Percentiles rank a stretch among this genome's conserved stretches.
Evolutionary conservation across 139 green algal genomes (phyloP).

Genomic region (Chloropicon primus): DNA sequence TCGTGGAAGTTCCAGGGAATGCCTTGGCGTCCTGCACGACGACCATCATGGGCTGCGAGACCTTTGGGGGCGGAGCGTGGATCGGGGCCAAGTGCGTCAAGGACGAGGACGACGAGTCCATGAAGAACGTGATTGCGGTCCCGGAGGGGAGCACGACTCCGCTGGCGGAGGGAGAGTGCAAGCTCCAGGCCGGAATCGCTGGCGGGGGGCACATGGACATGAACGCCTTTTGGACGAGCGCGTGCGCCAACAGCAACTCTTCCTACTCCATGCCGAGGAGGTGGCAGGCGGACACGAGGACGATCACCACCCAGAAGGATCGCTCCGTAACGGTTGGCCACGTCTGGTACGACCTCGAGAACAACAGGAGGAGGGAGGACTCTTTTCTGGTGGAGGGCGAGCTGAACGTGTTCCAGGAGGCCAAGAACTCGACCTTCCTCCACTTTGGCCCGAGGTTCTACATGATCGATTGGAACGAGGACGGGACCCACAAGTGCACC

Average conservation of each 20-base stretch:
- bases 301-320: neutral
- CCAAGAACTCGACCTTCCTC: neutral
- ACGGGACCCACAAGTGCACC: neutral
- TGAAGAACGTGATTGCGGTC: neutral
- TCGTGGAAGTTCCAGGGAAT: neutral
- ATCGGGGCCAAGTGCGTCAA: neutral
- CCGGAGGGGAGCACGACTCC: neutral
- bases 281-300: neutral
- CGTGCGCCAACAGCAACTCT: neutral
- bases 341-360: neutral
- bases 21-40: neutral
- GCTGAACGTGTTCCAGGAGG: neutral
- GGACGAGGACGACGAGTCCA: neutral
- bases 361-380: neutral
- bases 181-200: neutral
- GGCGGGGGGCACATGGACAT: neutral
- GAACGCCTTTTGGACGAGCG: neutral
- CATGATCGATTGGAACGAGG: neutral
- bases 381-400: neutral
- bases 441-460: neutral
- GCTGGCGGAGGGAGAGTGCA: neutral
- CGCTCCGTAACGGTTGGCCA: neutral
- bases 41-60: neutral
- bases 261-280: neutral
- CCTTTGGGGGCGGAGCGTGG: neutral